These are phyloP conservation scores for Cystofilobasidium capitatum DNA, from an alignment of 768 basidiomycete species.

Conservation along the genomic window DNA sequence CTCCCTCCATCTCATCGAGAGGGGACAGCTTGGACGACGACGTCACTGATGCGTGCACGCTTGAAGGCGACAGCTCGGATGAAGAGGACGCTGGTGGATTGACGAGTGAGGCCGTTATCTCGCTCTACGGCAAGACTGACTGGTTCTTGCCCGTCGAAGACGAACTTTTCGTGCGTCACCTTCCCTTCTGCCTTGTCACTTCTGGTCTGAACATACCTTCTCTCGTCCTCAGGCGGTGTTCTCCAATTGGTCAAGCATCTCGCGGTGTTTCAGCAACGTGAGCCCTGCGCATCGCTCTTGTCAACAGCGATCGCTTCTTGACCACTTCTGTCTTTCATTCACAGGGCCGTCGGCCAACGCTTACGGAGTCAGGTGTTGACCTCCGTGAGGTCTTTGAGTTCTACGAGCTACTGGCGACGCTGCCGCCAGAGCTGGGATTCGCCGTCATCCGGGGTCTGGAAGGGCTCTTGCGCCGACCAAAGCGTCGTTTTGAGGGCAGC, in stretches of 20 bases:
- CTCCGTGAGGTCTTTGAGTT: constrained; percentile 12
- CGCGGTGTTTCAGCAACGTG: constrained; percentile 10
- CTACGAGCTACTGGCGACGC: constrained; percentile 5
- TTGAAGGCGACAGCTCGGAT: constrained; percentile 25
- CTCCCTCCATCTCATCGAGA: neutral
- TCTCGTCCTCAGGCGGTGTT: neutral
- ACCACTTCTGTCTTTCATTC: neutral
- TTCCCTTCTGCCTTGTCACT: neutral
- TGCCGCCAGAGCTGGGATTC: constrained; percentile 11
- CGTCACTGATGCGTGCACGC: constrained; percentile 19
- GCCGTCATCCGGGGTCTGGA: constrained; percentile 19
- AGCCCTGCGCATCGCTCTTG: neutral
- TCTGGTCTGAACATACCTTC: neutral
- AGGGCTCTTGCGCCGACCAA: constrained; percentile 11
- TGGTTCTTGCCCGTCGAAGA: neutral
- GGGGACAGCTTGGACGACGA: constrained; percentile 6
- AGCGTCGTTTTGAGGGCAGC: constrained; percentile 14
- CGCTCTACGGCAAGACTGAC: neutral
- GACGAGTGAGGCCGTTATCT: neutral
- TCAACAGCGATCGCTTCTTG: neutral
- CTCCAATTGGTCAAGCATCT: constrained; percentile 7
- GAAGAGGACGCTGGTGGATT: constrained; percentile 10
- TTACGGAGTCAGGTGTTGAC: constrained; percentile 19
- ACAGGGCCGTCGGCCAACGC: neutral
- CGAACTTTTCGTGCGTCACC: neutral